phyloP scores from a whole-genome alignment of 2,329 filamentous ascomycete species.

The Helotiales sp. region DNA sequence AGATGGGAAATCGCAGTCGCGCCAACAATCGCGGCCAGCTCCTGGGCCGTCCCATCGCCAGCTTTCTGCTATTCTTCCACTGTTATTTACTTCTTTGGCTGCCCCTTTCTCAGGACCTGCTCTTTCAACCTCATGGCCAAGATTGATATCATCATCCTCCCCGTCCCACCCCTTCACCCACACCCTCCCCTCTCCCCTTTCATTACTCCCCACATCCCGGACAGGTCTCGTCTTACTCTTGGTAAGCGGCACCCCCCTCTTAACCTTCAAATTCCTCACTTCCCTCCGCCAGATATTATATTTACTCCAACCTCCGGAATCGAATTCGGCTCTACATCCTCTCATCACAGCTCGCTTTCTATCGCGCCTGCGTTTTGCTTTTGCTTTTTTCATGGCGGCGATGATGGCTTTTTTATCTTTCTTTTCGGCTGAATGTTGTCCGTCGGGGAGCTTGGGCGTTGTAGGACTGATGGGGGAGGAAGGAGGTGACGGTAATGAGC shows the following conservation, averaged over 20 bases:
- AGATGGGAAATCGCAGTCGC: constrained; percentile 33
- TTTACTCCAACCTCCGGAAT: constrained; percentile 29
- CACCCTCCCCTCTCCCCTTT: background rate
- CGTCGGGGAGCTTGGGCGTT: too few species aligned
- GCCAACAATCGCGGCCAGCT: constrained; percentile 26
- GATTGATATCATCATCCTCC: background rate
- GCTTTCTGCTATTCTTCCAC: background rate
- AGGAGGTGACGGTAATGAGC: constrained; percentile 19
- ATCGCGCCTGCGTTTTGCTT: background rate
- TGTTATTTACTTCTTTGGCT: background rate
- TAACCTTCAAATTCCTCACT: background rate
- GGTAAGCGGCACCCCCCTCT: too few species aligned
- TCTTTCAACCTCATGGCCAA: too few species aligned
- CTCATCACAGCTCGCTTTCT: background rate
- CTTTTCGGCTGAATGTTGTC: too few species aligned
- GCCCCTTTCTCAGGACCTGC: too few species aligned
- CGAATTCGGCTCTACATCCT: constrained; percentile 31
- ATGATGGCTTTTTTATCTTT: too few species aligned
- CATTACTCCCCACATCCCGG: background rate
- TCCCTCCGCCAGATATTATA: constrained; percentile 31
- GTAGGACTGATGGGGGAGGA: constrained; percentile 14
- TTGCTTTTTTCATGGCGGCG: background rate
- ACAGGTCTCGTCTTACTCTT: too few species aligned
- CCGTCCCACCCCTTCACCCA: background rate
- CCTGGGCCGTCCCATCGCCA: background rate